A percentile compares a stretch with the other conserved stretches of the same genome.
Evolutionary conservation across 257 asterid species (phyloP).

Genomic region (Rehmannia glutinosa): DNA sequence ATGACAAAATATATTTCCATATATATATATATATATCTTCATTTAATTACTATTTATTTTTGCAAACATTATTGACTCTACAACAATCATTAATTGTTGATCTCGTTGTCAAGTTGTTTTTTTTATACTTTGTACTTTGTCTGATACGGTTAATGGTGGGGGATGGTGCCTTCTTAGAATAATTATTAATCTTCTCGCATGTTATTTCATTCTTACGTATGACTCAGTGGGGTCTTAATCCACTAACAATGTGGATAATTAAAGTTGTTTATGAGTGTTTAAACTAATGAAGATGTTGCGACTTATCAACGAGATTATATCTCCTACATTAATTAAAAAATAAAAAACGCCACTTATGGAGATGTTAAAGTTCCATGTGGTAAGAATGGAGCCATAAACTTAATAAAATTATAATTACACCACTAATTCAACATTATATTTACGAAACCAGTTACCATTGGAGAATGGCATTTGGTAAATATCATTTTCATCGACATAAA

Average conservation of each 20-base stretch:
- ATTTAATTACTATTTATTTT: not conserved
- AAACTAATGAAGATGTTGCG: constrained; percentile 5
- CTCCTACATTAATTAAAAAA: not conserved
- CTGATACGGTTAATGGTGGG: constrained; percentile 28
- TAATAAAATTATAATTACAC: not conserved
- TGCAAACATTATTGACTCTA: constrained; percentile 17
- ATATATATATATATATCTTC: not conserved
- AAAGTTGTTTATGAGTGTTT: constrained; percentile 23
- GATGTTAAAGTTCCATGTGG: constrained; percentile 19
- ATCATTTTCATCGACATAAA: not conserved
- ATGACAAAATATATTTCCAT: too few species aligned
- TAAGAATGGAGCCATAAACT: constrained; percentile 20
- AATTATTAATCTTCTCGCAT: constrained; percentile 26
- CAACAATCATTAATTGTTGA: constrained; percentile 18
- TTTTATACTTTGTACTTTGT: constrained; percentile 27
- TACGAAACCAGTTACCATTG: constrained; percentile 23
- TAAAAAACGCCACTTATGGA: constrained; percentile 13
- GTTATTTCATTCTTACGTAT: constrained; percentile 32
- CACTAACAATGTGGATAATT: constrained; percentile 35
- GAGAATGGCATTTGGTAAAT: constrained; percentile 1
- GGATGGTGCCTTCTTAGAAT: constrained; percentile 31
- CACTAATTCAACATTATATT: constrained; percentile 2
- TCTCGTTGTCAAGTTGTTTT: constrained; percentile 25
- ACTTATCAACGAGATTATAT: constrained; percentile 6
- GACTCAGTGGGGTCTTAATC: constrained; percentile 33